Base-by-base conservation (phyloP, 2,329 filamentous ascomycete species). In the Drechslerella stenobrocha region DNA sequence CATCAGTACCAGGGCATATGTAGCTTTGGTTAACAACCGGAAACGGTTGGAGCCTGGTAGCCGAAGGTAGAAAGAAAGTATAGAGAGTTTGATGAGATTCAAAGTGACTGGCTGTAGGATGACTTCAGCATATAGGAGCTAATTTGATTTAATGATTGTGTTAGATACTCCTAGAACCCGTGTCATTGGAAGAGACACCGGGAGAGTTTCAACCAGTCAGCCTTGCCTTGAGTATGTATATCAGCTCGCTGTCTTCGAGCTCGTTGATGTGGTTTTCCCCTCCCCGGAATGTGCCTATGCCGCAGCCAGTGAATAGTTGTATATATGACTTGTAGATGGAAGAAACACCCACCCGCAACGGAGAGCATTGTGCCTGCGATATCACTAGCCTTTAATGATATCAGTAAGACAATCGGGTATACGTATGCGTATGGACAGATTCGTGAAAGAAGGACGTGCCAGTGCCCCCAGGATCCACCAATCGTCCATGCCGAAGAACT, bases 31-130 rank as follows among this genome's bases (percentile, higher is more conserved):
- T 23, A 70, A 70, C 11, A 74, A 74, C 55, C 76, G 74, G 34
- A 72, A 73, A 26, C 70, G 73, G 3, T 71, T 71, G 1, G 74
- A 74, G 7, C 74, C 75, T 3, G 74, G 71, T 0, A 76, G 74
- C 8, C 79, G 72, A 20, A 77, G 73, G 45, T 78, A 75, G 23
- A 78, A 73, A 44, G 78, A 74, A 9, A 79, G 75, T 72, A 79
- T 78, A 1, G 77, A 79, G 4, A 79, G 70, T 61, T 79, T 79
- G 2, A 76, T 78, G 20, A 78, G 69, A 30, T 71, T 76, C 15
- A 67, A 11, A 1, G 63, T 67, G 20, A 67, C 26, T 3, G 63
- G 63, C 22, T 67, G 63, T 7, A 67, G 45, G 32, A 67, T 56
- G 15, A 58, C 46, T 55, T 67, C 63, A 9, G 45, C 55, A 15